Evolutionary conservation across 305 asterid species (phyloP).

Genomic region (Solanum aculeatissimum): DNA sequence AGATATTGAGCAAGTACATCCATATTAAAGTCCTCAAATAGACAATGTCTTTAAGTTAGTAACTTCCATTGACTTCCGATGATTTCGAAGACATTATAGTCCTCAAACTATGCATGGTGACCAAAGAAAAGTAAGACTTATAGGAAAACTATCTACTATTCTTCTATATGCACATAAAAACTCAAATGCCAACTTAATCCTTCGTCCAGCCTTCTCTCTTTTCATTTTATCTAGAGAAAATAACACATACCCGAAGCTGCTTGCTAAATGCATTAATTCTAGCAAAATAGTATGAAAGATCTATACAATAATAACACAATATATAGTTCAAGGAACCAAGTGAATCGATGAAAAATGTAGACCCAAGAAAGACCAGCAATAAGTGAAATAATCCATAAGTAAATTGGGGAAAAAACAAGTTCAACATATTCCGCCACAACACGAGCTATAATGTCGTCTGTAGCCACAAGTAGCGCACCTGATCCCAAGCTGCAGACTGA

Average conservation of each 20-base stretch:
- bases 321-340: not conserved
- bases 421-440: not conserved
- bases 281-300: not conserved
- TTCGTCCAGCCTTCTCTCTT: not conserved
- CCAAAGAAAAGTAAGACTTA: not conserved
- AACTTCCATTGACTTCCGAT: not conserved
- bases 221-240: not conserved
- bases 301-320: not conserved
- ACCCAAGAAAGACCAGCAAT: not conserved
- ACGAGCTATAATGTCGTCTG: not conserved
- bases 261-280: not conserved
- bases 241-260: not conserved
- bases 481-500: constrained; percentile 96
- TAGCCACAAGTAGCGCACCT: constrained; percentile 35
- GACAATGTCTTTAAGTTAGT: not conserved
- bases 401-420: not conserved
- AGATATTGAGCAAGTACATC: not conserved
- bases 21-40: not conserved
- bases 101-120: not conserved
- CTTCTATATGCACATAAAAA: not conserved
- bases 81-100: not conserved
- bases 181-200: not conserved
- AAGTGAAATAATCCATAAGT: not conserved
- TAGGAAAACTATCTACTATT: not conserved
- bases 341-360: not conserved